A percentile compares a stretch with the other conserved stretches of the same genome.
phyloP scores from a whole-genome alignment of 1,284 basidiomycete genomes.

The Neolentinus lepideus region DNA sequence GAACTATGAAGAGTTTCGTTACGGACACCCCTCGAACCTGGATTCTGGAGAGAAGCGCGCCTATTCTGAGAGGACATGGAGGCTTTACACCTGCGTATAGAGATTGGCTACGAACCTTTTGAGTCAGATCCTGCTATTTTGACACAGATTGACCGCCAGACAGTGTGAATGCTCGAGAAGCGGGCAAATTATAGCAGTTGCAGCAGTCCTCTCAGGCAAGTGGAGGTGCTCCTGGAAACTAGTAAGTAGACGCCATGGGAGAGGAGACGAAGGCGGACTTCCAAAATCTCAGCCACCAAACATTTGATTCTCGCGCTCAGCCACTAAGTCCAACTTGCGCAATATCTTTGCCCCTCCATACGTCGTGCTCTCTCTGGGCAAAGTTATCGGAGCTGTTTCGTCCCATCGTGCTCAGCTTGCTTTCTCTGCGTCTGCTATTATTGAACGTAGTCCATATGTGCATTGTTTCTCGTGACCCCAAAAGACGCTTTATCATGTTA shows the following conservation, averaged over 20 bases:
- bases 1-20: not conserved
- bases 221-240: not conserved
- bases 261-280: not conserved
- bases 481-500: too few species aligned
- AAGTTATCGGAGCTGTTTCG: too few species aligned
- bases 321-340: too few species aligned
- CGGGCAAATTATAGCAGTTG: not conserved
- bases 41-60: not conserved
- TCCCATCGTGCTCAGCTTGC: too few species aligned
- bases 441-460: too few species aligned
- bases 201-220: too few species aligned
- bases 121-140: not conserved
- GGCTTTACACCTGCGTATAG: not conserved
- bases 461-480: too few species aligned
- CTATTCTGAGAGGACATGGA: not conserved
- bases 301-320: not conserved
- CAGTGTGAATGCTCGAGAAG: not conserved
- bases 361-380: too few species aligned
- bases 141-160: not conserved
- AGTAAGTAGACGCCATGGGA: not conserved
- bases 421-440: too few species aligned
- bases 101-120: not conserved
- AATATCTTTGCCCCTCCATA: too few species aligned
- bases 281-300: not conserved
- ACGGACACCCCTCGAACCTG: not conserved